These are phyloP conservation scores for Thelephora ganbajun DNA, from an alignment of 768 basidiomycete genomes.

Conservation along the genomic window DNA sequence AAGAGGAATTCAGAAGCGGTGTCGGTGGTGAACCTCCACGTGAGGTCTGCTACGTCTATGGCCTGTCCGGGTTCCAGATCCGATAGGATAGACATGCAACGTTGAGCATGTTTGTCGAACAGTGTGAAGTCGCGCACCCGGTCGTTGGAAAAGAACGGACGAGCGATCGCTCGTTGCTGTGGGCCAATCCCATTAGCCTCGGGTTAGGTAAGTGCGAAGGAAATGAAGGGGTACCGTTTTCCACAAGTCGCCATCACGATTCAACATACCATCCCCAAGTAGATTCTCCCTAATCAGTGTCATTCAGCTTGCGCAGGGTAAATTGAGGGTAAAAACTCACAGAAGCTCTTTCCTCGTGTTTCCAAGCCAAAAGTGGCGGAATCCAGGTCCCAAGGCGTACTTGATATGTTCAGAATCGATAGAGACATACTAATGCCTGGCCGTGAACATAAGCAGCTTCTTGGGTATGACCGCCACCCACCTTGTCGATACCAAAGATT, in stretches of 20 bases:
- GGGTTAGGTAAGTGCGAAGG: not conserved
- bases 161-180: conserved; percentile 37
- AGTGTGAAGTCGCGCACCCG: conserved; percentile 50
- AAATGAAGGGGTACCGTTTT: conserved; percentile 31
- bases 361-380: conserved; percentile 51
- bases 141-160: conserved; percentile 61
- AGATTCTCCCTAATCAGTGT: conserved; percentile 23
- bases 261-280: conserved; percentile 58
- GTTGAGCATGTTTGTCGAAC: conserved; percentile 37
- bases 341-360: conserved; percentile 43
- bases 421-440: conserved; percentile 37
- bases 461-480: conserved; percentile 18
- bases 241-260: conserved; percentile 58
- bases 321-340: conserved; percentile 20
- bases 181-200: conserved; percentile 3
- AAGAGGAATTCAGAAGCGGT: conserved; percentile 59
- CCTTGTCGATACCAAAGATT: conserved; percentile 52
- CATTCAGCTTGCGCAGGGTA: not conserved
- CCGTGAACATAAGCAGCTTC: not conserved
- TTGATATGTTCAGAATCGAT: conserved; percentile 58
- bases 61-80: conserved; percentile 25
- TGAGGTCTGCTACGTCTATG: conserved; percentile 51
- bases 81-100: conserved; percentile 29
- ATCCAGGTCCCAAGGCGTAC: conserved; percentile 47
- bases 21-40: conserved; percentile 49